Percentiles rank a stretch among this genome's conserved stretches.
These are phyloP conservation scores for Yarrowia galli DNA, from an alignment of 1,139 yeast genomes.

Conservation along the genomic window DNA sequence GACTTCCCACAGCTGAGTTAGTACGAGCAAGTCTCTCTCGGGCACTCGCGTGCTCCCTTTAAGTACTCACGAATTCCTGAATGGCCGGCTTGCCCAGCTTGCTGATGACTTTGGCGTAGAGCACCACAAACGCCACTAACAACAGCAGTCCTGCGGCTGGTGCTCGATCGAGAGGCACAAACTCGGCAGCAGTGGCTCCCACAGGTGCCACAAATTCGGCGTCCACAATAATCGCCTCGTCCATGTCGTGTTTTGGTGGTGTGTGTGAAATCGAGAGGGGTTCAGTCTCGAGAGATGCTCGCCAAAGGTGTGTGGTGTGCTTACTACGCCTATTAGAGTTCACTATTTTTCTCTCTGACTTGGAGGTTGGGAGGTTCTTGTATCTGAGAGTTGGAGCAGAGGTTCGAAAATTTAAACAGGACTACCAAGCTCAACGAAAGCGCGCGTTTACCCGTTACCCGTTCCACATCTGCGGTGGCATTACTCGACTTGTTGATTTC, in stretches of 20 bases:
- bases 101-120: constrained; percentile 35
- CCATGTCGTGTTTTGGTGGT: constrained; percentile 1
- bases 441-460: constrained; percentile 24
- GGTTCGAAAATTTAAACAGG: constrained; percentile 15
- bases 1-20: constrained; percentile 52
- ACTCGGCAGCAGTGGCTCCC: constrained; percentile 1
- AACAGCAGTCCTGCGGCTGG: constrained; percentile 13
- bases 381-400: constrained; percentile 18
- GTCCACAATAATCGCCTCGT: constrained; percentile 22
- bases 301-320: not conserved
- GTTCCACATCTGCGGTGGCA: constrained; percentile 43
- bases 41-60: not conserved
- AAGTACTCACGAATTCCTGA: constrained; percentile 38
- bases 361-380: constrained; percentile 12
- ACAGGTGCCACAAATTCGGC: constrained; percentile 9
- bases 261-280: not conserved
- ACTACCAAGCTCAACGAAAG: constrained; percentile 9
- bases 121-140: constrained; percentile 22
- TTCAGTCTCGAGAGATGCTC: no score
- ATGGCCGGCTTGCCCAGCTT: constrained; percentile 39
- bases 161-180: constrained; percentile 3
- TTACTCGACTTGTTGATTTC: not conserved
- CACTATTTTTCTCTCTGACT: constrained; percentile 13
- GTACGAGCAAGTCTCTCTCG: not conserved
- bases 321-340: constrained; percentile 7